phyloP scores from a whole-genome alignment of 2,329 filamentous ascomycete genomes.

The Venturia oleaginea region DNA sequence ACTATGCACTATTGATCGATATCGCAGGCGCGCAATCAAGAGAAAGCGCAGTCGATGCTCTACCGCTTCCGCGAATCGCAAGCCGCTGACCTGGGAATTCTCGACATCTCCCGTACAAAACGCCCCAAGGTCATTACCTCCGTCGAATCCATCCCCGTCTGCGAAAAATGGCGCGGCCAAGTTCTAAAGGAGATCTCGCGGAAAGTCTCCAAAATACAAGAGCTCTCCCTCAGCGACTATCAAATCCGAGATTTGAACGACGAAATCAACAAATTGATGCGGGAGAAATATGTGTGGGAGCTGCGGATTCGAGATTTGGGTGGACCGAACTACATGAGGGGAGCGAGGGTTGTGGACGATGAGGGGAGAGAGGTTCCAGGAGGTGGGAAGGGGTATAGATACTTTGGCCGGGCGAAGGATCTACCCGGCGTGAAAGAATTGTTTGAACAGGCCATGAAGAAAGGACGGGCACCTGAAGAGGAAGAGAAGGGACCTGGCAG shows the following conservation, averaged over 20 bases:
- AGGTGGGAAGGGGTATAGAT: conserved; percentile 79
- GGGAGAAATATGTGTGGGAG: conserved; percentile 99
- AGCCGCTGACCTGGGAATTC: conserved; percentile 90
- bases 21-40: conserved; percentile 81
- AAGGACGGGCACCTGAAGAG: conserved; percentile 33
- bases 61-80: conserved; percentile 98
- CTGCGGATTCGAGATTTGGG: conserved; percentile 89
- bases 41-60: conserved; percentile 99
- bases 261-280: conserved; percentile 98
- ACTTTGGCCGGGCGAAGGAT: conserved; percentile 79
- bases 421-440: conserved; percentile 93
- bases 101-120: conserved; percentile 81
- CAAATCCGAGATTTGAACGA: conserved; percentile 98
- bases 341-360: conserved; percentile 45
- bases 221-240: conserved; percentile 82
- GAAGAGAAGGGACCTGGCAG: conserved; percentile 55
- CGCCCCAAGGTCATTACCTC: conserved; percentile 87
- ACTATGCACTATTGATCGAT: conserved; percentile 19
- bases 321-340: conserved; percentile 93
- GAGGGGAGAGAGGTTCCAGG: conserved; percentile 47
- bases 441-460: conserved; percentile 67
- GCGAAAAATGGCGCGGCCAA: conserved; percentile 97
- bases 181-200: conserved; percentile 94
- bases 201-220: conserved; percentile 94
- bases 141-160: conserved; percentile 71